Percentiles rank a stretch among this genome's conserved stretches.
phyloP scores from a whole-genome alignment of 768 basidiomycete genomes.

The Hygrophorus russula region DNA sequence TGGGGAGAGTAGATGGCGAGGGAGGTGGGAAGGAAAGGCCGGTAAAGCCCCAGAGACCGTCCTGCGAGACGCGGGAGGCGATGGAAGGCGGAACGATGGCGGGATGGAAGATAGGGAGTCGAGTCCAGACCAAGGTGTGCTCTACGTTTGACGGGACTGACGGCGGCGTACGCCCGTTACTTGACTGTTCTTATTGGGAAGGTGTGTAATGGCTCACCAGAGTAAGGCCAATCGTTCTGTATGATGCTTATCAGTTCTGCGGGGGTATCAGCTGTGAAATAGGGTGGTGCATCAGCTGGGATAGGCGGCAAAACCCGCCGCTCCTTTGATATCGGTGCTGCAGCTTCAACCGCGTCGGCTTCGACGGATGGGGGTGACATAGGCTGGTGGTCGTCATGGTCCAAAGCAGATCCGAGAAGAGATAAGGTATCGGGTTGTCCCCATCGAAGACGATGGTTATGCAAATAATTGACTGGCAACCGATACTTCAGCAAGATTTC shows the following conservation, averaged over 20 bases:
- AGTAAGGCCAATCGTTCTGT: constrained; percentile 86
- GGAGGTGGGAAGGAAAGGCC: constrained; percentile 44
- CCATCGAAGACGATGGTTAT: constrained; percentile 64
- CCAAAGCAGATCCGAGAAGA: constrained; percentile 44
- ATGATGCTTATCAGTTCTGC: constrained; percentile 54
- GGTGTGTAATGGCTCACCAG: constrained; percentile 31
- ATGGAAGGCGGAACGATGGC: constrained; percentile 41
- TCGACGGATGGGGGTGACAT: not conserved
- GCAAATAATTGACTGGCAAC: constrained; percentile 55
- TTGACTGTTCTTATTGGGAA: constrained; percentile 7
- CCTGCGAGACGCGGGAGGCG: constrained; percentile 49
- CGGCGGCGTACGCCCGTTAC: not conserved
- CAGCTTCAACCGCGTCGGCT: not conserved
- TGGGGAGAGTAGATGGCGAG: constrained; percentile 45
- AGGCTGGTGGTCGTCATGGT: constrained; percentile 11
- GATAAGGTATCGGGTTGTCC: constrained; percentile 56
- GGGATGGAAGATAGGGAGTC: constrained; percentile 58
- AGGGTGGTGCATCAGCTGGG: constrained; percentile 30
- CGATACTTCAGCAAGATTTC: not conserved
- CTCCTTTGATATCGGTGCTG: constrained; percentile 6
- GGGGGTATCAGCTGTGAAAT: constrained; percentile 58
- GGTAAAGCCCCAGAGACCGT: constrained; percentile 80
- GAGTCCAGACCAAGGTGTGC: constrained; percentile 71
- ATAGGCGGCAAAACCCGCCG: constrained; percentile 16
- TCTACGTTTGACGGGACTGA: constrained; percentile 62